A percentile compares a stretch with the other conserved stretches of the same genome.
These are phyloP conservation scores for Leptographium galeiforme DNA, from an alignment of 2,329 filamentous ascomycete genomes.

Conservation along the genomic window DNA sequence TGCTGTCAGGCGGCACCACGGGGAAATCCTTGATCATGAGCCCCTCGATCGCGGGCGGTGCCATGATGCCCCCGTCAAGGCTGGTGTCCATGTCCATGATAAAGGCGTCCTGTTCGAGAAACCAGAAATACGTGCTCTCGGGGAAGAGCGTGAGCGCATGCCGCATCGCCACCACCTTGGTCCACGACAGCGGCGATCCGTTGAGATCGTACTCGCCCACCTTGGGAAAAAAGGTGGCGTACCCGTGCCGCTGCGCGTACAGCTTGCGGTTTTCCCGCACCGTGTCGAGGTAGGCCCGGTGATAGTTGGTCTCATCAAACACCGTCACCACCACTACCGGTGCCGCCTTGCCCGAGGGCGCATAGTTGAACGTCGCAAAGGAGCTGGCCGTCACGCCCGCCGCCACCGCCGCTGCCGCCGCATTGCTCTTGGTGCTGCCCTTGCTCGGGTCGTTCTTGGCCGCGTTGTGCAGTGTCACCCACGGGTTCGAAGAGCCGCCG, in stretches of 20 bases:
- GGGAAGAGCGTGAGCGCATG: slow-evolving; percentile 77
- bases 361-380: slow-evolving; percentile 11
- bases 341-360: slow-evolving; percentile 41
- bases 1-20: slow-evolving; percentile 87
- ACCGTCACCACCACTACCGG: slow-evolving; percentile 73
- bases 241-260: slow-evolving; percentile 81
- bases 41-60: slow-evolving; percentile 51
- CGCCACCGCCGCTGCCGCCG: background rate
- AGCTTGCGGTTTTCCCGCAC: slow-evolving; percentile 71
- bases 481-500: slow-evolving; percentile 6
- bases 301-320: slow-evolving; percentile 53
- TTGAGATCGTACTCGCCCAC: slow-evolving; percentile 61
- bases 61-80: slow-evolving; percentile 59
- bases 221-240: slow-evolving; percentile 70
- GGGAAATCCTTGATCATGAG: slow-evolving; percentile 76
- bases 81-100: slow-evolving; percentile 72
- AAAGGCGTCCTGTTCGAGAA: slow-evolving; percentile 68
- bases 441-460: slow-evolving; percentile 2
- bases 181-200: slow-evolving; percentile 50
- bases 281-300: slow-evolving; percentile 53
- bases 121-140: slow-evolving; percentile 71
- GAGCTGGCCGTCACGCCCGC: slow-evolving; percentile 4
- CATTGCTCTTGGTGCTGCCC: slow-evolving; percentile 1
- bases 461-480: slow-evolving; percentile 8
- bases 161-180: slow-evolving; percentile 70